Evolutionary conservation across 352 stramenopile genomes (phyloP), one percentile per base, ranked within the genome.

Genomic region (Globisporangium sylvaticum): DNA sequence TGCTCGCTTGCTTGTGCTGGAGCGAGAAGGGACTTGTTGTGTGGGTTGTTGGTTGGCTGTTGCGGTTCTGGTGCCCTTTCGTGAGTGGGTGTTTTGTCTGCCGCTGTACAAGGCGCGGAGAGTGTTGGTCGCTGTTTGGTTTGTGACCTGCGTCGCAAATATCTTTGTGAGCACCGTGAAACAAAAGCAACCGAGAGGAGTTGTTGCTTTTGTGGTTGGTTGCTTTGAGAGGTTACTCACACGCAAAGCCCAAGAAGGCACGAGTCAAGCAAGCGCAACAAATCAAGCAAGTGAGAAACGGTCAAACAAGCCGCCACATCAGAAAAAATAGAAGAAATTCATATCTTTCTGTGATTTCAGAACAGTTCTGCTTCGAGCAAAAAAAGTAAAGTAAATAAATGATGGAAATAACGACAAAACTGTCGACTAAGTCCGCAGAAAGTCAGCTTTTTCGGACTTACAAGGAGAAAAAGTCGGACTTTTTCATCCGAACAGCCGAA

Each of bases 81-180:
- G 58, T 27, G 39, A 25, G 12, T 34, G 58, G 39, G 14, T 37
- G 58, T 55, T 55, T 64, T 64, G 58, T 64, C 58, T 52, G 37
- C 25, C 58, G 58, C 9, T 44, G 52, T 31, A 25, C 46, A 56
- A 32, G 42, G 31, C 25, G 29, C 46, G 42, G 53, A 61, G 55
- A 59, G 55, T 65, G 64, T 32, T 58, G 64, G 27, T 48, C 54
- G 25, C 27, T 32, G 29, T 24, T 39, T 50, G 42, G 18, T 42
- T 34, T 29, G 37, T 44, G 37, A 44, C 37, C 18, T 4, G 53
- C 15, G 39, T 48, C 15, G 64, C 64, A 27, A 65, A 69, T 64
- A 69, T 69, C 64, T 69, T 69, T 69, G 31, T 69, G 64, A 59
- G 27, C 54, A 42, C 27, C 25, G 3, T 29, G n/a, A 59, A 42